phyloP scores from a whole-genome alignment of 2,329 filamentous ascomycete genomes.

The Clarireedia paspali region DNA sequence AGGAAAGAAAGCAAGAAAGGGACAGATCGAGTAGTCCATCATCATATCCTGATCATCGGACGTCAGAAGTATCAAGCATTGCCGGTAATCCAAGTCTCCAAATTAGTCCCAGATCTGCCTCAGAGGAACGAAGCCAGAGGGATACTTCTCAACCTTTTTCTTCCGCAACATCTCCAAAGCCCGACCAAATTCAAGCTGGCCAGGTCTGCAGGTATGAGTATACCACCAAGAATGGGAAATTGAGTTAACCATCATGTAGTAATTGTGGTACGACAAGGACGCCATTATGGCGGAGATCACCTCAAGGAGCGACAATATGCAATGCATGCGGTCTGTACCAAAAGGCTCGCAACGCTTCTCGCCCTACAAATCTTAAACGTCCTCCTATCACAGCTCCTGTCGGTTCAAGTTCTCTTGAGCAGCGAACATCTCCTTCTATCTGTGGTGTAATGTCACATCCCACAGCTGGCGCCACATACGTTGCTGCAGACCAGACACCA shows the following conservation, averaged over 20 bases:
- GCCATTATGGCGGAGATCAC: conserved; percentile 88
- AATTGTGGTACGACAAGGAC: conserved; percentile 94
- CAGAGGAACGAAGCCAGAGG: conserved; percentile 16
- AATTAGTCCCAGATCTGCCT: conserved; percentile 15
- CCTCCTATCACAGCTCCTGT: conserved; percentile 42
- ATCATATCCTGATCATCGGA: conserved; percentile 13
- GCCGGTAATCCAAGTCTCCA: conserved; percentile 11
- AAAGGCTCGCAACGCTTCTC: conserved; percentile 85
- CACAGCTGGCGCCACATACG: conserved; percentile 56
- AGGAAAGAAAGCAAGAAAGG: conserved; percentile 8
- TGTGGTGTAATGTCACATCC: conserved; percentile 30
- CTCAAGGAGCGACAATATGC: conserved; percentile 89
- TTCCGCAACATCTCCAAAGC: conserved; percentile 1
- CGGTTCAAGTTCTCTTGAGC: conserved; percentile 22
- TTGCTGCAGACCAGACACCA: conserved; percentile 65
- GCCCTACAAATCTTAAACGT: conserved; percentile 85
- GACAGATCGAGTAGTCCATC: conserved; percentile 12
- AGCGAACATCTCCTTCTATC: conserved; percentile 25
- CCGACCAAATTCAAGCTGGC: conserved; percentile 37
- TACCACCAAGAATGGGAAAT: neutral
- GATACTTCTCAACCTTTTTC: conserved; percentile 13
- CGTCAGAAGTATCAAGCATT: conserved; percentile 13
- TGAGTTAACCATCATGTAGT: conserved; percentile 41
- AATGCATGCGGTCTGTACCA: conserved; percentile 95
- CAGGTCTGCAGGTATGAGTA: conserved; percentile 63